Evolutionary conservation across 2,329 filamentous ascomycete genomes (phyloP).

Genomic region (Aspergillus sp.): DNA sequence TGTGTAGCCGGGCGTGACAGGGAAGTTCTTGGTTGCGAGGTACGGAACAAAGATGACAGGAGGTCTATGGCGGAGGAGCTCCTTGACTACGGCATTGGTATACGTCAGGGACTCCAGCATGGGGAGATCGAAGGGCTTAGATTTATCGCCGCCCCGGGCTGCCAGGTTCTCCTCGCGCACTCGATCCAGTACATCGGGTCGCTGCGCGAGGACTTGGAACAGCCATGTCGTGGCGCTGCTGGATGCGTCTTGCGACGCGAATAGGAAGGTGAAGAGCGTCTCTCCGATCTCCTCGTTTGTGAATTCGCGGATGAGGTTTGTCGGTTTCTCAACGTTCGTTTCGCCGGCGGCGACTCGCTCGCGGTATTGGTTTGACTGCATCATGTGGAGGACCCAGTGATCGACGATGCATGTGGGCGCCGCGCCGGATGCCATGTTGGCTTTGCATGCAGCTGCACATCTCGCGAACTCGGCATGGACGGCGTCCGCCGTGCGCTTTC

Average conservation of each 20-base stretch:
- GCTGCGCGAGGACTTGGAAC: slow-evolving; percentile 52
- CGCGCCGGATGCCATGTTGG: slow-evolving; percentile 75
- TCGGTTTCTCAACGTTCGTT: slow-evolving; percentile 48
- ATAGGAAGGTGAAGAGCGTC: slow-evolving; percentile 54
- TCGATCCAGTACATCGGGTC: slow-evolving; percentile 48
- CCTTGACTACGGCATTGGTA: slow-evolving; percentile 54
- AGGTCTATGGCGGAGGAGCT: slow-evolving; percentile 51
- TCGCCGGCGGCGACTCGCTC: slow-evolving; percentile 67
- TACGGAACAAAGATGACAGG: slow-evolving; percentile 57
- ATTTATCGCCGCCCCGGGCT: slow-evolving; percentile 43
- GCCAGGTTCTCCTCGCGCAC: slow-evolving; percentile 49
- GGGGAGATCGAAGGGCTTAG: slow-evolving; percentile 40
- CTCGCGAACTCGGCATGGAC: slow-evolving; percentile 78
- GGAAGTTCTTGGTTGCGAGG: slow-evolving; percentile 47
- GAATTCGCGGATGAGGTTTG: slow-evolving; percentile 51
- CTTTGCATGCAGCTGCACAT: slow-evolving; percentile 82
- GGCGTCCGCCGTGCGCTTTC: slow-evolving; percentile 82
- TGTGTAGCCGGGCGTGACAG: slow-evolving; percentile 48
- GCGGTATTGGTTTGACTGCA: slow-evolving; percentile 72
- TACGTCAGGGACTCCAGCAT: slow-evolving; percentile 52
- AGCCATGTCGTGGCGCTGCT: slow-evolving; percentile 55
- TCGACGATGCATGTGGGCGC: slow-evolving; percentile 84
- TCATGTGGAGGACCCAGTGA: slow-evolving; percentile 78
- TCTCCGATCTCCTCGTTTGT: slow-evolving; percentile 49
- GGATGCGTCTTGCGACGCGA: slow-evolving; percentile 54